These are phyloP conservation scores for Chenopodium berlandieri DNA, from an alignment of 148 eudicot genomes.

Conservation along the genomic window DNA sequence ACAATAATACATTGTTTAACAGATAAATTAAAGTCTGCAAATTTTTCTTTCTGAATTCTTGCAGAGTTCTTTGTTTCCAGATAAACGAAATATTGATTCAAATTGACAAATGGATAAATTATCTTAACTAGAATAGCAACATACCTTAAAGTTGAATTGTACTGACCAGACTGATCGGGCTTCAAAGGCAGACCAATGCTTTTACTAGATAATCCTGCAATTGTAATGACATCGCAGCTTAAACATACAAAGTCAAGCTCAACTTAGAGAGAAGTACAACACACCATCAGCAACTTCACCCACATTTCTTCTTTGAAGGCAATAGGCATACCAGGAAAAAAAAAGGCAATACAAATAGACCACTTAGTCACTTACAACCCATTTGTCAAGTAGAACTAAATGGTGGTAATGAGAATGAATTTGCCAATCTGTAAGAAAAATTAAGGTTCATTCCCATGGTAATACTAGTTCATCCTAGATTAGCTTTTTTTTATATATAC, in stretches of 20 bases:
- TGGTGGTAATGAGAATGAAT: too few relatives aligned
- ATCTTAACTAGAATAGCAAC: slow-evolving; percentile 1
- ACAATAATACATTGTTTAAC: not conserved
- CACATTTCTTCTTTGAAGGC: not conserved
- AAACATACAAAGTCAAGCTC: not conserved
- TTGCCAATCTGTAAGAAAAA: too few relatives aligned
- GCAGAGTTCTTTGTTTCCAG: not conserved
- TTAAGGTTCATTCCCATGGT: too few relatives aligned
- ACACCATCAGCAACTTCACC: not conserved
- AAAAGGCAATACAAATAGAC: not conserved
- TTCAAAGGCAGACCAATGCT: slow-evolving; percentile 34
- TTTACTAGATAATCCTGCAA: slow-evolving; percentile 47
- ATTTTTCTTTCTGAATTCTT: not conserved
- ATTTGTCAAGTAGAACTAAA: too few relatives aligned
- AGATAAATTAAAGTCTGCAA: not conserved
- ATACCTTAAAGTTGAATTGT: slow-evolving; percentile 40
- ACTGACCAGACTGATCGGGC: slow-evolving; percentile 33
- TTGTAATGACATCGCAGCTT: not conserved
- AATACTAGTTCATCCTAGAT: too few relatives aligned
- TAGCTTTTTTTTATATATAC: too few relatives aligned
- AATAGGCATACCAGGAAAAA: not conserved
- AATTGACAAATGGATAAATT: not conserved
- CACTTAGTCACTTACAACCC: too few relatives aligned
- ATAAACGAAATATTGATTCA: not conserved
- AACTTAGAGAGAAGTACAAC: not conserved